phyloP scores from a whole-genome alignment of 2,329 filamentous ascomycete genomes.

The Bipolaris zeicola region DNA sequence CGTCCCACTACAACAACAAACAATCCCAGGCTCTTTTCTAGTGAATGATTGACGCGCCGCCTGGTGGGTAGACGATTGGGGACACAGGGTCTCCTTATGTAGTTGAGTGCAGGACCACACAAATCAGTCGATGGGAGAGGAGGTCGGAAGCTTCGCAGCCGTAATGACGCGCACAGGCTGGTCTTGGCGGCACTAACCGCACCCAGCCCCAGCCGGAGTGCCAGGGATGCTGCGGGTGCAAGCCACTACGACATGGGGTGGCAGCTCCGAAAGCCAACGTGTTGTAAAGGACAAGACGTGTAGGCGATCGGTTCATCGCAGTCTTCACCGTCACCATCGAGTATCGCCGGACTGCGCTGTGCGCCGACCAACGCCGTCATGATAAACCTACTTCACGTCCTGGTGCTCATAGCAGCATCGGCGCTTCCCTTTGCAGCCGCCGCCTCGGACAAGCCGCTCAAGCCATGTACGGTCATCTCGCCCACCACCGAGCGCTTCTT shows the following conservation, averaged over 20 bases:
- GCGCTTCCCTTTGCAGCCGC: slow-evolving; percentile 31
- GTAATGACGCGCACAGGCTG: slow-evolving; percentile 17
- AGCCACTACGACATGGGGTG: slow-evolving; percentile 16
- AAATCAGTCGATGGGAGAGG: slow-evolving; percentile 26
- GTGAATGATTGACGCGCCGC: slow-evolving; percentile 5
- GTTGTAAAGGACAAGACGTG: slow-evolving; percentile 17
- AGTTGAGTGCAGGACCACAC: slow-evolving; percentile 10
- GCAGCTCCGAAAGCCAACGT: slow-evolving; percentile 27
- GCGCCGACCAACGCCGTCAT: slow-evolving; percentile 22
- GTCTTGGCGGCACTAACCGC: slow-evolving; percentile 13
- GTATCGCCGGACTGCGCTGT: slow-evolving; percentile 12
- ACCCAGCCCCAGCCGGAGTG: slow-evolving; percentile 5
- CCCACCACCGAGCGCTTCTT: slow-evolving; percentile 67
- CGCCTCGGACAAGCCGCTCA: slow-evolving; percentile 52
- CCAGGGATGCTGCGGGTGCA: slow-evolving; percentile 19
- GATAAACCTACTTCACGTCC: slow-evolving; percentile 34
- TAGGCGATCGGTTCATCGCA: slow-evolving; percentile 9
- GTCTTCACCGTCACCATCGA: slow-evolving; percentile 12
- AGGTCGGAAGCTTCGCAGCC: slow-evolving; percentile 25
- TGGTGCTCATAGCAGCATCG: slow-evolving; percentile 39
- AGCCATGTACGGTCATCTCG: slow-evolving; percentile 67
- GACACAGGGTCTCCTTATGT: slow-evolving; percentile 13
- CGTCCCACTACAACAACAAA: slow-evolving; percentile 8
- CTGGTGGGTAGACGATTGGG: slow-evolving; percentile 1
- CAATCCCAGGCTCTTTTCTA: background rate